Conservation (phyloP, 1,284 basidiomycete genomes). For the Cryptococcus sp. region DNA sequence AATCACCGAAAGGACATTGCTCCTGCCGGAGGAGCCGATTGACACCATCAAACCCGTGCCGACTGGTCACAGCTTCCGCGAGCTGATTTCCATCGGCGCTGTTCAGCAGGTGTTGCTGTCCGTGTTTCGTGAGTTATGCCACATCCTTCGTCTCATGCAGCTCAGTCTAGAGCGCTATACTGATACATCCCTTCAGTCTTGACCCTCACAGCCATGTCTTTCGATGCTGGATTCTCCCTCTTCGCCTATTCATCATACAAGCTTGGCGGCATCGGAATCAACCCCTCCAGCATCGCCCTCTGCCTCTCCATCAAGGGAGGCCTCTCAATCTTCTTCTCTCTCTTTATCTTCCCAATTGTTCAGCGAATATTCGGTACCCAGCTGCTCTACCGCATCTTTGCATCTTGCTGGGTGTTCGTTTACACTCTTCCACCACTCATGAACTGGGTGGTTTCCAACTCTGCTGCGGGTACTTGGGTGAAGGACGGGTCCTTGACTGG, state of each 20-base stretch:
- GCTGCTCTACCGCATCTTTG: conserved; percentile 18
- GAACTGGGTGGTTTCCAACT: conserved; percentile 14
- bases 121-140: conserved; percentile 14
- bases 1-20: conserved; percentile 3
- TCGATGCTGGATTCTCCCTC: conserved; percentile 33
- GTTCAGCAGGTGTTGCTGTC: conserved; percentile 21
- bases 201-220: conserved; percentile 27
- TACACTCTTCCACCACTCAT: conserved; percentile 21
- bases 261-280: conserved; percentile 25
- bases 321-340: conserved; percentile 19
- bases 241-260: conserved; percentile 28
- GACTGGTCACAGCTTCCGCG: conserved; percentile 5
- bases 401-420: conserved; percentile 17
- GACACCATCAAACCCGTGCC: conserved; percentile 8
- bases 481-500: conserved; percentile 10
- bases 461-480: conserved; percentile 12
- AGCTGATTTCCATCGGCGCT: conserved; percentile 14
- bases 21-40: conserved; percentile 8
- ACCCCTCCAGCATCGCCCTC: conserved; percentile 16
- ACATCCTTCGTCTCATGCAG: no score
- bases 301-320: conserved; percentile 20
- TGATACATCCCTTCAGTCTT: conserved; percentile 12
- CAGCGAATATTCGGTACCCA: conserved; percentile 13
- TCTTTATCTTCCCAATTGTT: conserved; percentile 19
- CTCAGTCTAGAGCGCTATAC: background rate